These are phyloP conservation scores for Thermochaetoides thermophila DNA, from an alignment of 495 filamentous ascomycete species.

Conservation along the genomic window DNA sequence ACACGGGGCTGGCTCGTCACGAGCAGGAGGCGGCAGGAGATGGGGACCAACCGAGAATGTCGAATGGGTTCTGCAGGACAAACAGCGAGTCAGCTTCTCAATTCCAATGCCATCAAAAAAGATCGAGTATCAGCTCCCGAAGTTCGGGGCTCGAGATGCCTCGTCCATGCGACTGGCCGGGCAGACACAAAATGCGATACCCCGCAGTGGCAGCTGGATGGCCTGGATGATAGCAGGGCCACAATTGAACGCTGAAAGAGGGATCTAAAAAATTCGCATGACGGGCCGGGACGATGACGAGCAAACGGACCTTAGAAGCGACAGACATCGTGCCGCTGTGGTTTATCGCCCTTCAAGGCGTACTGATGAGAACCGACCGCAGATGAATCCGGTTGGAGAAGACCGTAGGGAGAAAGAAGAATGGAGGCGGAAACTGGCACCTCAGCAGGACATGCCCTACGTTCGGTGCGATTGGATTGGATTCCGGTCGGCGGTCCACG, in stretches of 20 bases:
- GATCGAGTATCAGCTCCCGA: not conserved
- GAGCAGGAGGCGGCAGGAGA: slow-evolving; percentile 3
- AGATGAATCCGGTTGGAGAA: slow-evolving; percentile 11
- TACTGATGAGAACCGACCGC: slow-evolving; percentile 2
- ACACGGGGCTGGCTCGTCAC: slow-evolving; percentile 25
- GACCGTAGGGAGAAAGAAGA: slow-evolving; percentile 1
- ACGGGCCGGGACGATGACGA: too few species aligned
- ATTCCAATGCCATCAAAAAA: slow-evolving; percentile 4
- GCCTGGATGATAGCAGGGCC: too few species aligned
- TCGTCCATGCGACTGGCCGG: too few species aligned
- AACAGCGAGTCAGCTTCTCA: slow-evolving; percentile 15
- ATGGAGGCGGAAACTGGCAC: slow-evolving; percentile 5
- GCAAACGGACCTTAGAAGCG: slow-evolving; percentile 41
- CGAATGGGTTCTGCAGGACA: slow-evolving; percentile 57
- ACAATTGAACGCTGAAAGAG: too few species aligned
- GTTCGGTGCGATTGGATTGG: slow-evolving; percentile 8
- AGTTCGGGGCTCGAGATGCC: too few species aligned
- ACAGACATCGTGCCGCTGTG: slow-evolving; percentile 45
- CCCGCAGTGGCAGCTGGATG: too few species aligned
- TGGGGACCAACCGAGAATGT: slow-evolving; percentile 61
- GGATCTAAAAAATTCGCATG: not conserved
- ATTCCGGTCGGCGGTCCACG: slow-evolving; percentile 7
- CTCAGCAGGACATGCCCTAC: slow-evolving; percentile 7
- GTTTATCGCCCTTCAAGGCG: slow-evolving; percentile 16
- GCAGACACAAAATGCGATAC: too few species aligned